Evolutionary conservation across 257 asterid genomes (phyloP).

Genomic region (Fraxinus quadrangulata): DNA sequence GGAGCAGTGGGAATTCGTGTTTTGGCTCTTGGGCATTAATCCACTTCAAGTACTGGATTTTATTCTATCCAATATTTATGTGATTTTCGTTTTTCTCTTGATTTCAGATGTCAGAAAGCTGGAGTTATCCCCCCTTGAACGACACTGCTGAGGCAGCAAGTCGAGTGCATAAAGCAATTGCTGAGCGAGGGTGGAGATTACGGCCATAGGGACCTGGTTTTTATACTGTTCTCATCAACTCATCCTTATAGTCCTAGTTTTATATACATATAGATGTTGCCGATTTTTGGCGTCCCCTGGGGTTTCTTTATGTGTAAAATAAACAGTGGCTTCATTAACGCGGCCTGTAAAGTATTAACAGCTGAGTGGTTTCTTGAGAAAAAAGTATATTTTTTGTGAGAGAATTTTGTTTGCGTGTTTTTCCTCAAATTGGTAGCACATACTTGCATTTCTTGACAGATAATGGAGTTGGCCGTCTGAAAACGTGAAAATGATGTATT

Average conservation of each 20-base stretch:
- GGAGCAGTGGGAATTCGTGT: not conserved
- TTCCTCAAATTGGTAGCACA: not conserved
- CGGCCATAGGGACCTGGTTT: conserved; percentile 42
- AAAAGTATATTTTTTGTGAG: not conserved
- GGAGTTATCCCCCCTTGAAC: conserved; percentile 97
- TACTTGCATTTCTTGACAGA: too few species aligned
- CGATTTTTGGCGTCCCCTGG: conserved; percentile 38
- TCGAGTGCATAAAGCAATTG: conserved; percentile 76
- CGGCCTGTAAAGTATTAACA: conserved; percentile 39
- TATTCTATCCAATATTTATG: not conserved
- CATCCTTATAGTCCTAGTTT: not conserved
- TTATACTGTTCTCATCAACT: conserved; percentile 9
- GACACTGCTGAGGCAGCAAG: conserved; percentile 85
- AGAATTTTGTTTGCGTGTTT: not conserved
- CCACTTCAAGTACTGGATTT: not conserved
- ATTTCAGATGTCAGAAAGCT: conserved; percentile 82
- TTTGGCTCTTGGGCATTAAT: not conserved
- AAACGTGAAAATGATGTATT: not conserved
- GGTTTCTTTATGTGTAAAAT: conserved; percentile 44
- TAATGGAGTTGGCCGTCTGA: not conserved
- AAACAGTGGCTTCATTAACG: conserved; percentile 24
- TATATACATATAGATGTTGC: conserved; percentile 13
- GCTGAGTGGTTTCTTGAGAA: not conserved
- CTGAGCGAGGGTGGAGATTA: conserved; percentile 88
- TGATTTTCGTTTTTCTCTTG: not conserved